Evolutionary conservation across 208 protist species (phyloP).

Genomic region (Leishmania arabica): DNA sequence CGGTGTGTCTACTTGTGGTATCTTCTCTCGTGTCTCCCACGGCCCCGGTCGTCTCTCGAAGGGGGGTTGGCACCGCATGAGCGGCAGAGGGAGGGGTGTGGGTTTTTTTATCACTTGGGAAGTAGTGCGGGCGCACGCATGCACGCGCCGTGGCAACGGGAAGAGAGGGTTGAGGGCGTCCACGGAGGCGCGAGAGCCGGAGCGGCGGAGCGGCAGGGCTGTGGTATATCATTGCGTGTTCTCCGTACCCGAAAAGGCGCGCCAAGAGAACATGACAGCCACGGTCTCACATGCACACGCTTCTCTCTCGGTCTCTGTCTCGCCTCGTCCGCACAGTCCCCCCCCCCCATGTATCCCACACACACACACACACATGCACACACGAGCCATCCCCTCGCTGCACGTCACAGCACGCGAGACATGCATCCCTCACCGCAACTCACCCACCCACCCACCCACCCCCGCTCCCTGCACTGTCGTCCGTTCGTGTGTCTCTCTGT

Average conservation of each 20-base stretch:
- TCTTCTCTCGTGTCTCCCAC: not conserved
- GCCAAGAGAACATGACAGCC: not conserved
- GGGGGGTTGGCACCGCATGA: no score
- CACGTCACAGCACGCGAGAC: not conserved
- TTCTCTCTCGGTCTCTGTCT: not conserved
- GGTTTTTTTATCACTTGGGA: no score
- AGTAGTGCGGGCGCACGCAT: no score
- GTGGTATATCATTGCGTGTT: not conserved
- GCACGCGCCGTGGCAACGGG: not conserved
- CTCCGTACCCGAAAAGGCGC: not conserved
- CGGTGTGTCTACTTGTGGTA: not conserved
- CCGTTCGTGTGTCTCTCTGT: not conserved
- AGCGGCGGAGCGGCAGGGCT: no score
- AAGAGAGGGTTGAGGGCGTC: no score
- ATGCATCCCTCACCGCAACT: not conserved
- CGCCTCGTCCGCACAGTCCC: not conserved
- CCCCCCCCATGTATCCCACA: not conserved
- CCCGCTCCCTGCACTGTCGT: not conserved
- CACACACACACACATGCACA: not conserved
- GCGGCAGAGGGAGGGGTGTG: no score
- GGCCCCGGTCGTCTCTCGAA: no score
- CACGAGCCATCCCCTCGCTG: not conserved
- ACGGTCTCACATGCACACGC: not conserved
- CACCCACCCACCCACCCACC: not conserved
- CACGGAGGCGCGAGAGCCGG: not conserved